These are phyloP conservation scores for Aspergillus aculeatinus DNA, from an alignment of 2,329 filamentous ascomycete species.

Conservation along the genomic window DNA sequence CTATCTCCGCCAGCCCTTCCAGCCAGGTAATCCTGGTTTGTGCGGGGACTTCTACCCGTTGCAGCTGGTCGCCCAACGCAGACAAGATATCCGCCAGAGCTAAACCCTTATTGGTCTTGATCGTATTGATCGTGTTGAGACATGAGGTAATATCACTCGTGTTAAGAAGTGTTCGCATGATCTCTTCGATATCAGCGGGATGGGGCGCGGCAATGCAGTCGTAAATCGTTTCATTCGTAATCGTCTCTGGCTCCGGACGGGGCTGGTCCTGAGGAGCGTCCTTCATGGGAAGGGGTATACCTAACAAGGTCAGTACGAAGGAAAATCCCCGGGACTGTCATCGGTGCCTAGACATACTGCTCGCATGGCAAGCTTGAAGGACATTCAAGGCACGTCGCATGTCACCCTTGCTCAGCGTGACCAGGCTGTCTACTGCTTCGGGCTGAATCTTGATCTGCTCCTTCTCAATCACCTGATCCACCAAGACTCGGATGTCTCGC, in stretches of 20 bases:
- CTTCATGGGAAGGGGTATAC: conserved; percentile 65
- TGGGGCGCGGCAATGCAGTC: conserved; percentile 96
- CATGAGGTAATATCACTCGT: conserved; percentile 88
- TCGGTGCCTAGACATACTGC: conserved; percentile 57
- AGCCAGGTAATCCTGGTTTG: conserved; percentile 91
- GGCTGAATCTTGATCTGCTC: conserved; percentile 80
- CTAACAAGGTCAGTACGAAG: conserved; percentile 39
- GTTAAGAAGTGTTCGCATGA: conserved; percentile 76
- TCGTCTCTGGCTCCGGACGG: conserved; percentile 71
- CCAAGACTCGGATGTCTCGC: conserved; percentile 75
- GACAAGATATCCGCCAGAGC: conserved; percentile 94
- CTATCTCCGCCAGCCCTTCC: conserved; percentile 85
- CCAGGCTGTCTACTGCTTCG: conserved; percentile 78
- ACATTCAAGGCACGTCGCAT: conserved; percentile 96
- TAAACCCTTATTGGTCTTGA: conserved; percentile 82
- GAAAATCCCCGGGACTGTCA: not conserved
- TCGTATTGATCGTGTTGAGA: conserved; percentile 78
- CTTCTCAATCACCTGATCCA: conserved; percentile 85
- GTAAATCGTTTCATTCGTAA: conserved; percentile 90
- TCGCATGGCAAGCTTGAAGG: conserved; percentile 92
- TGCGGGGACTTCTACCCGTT: conserved; percentile 76
- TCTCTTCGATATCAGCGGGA: conserved; percentile 80
- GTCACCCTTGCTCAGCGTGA: conserved; percentile 87
- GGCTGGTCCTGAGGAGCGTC: conserved; percentile 59
- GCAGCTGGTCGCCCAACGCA: conserved; percentile 76